Evolutionary conservation across 1,139 yeast genomes (phyloP).

Genomic region (Hansenula lynferdii): DNA sequence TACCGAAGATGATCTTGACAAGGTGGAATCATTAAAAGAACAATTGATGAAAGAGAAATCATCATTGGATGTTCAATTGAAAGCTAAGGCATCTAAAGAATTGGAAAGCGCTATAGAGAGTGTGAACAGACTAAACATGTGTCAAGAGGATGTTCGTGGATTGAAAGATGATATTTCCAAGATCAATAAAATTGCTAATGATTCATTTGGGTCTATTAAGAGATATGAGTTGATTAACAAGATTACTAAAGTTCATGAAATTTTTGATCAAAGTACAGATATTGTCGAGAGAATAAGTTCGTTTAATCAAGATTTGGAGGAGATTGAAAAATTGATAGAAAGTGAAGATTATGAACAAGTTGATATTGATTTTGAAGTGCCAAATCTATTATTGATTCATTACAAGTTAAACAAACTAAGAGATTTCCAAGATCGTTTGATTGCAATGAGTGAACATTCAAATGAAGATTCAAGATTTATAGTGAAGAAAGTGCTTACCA

Average conservation of each 20-base stretch:
- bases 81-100: constrained; percentile 57
- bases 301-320: constrained; percentile 46
- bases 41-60: constrained; percentile 66
- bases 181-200: constrained; percentile 52
- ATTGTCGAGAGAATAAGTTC: constrained; percentile 60
- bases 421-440: constrained; percentile 74
- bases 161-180: constrained; percentile 22
- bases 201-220: constrained; percentile 47
- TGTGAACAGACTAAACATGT: constrained; percentile 23
- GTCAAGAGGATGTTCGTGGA: constrained; percentile 31
- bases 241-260: constrained; percentile 66
- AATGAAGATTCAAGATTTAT: constrained; percentile 72
- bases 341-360: constrained; percentile 45
- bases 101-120: constrained; percentile 42
- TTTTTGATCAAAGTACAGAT: constrained; percentile 62
- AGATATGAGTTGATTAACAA: constrained; percentile 54
- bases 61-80: constrained; percentile 66
- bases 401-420: constrained; percentile 64
- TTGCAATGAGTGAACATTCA: constrained; percentile 44
- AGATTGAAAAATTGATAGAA: constrained; percentile 50
- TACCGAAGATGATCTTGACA: constrained; percentile 55
- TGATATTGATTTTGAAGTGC: constrained; percentile 52
- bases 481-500: constrained; percentile 52
- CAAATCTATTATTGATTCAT: constrained; percentile 63
- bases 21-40: constrained; percentile 48